Conservation (phyloP, 2,329 filamentous ascomycete species). For the Paraconiothyrium sp. region DNA sequence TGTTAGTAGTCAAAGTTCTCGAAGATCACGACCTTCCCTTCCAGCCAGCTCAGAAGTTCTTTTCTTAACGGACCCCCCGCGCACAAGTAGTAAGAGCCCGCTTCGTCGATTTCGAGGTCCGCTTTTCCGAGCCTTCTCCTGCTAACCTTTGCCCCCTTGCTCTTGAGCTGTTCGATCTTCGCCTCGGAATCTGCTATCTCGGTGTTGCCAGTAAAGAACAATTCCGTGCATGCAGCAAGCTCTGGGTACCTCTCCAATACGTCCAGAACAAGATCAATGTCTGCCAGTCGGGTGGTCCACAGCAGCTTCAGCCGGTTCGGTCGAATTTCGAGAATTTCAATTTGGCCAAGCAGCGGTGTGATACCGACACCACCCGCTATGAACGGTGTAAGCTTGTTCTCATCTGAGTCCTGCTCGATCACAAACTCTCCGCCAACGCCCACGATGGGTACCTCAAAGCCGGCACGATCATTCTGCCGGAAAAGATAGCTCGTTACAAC, state of each 20-base stretch:
- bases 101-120: conserved; percentile 53
- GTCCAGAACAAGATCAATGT: conserved; percentile 71
- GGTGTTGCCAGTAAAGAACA: conserved; percentile 71
- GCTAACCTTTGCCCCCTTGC: conserved; percentile 46
- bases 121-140: conserved; percentile 57
- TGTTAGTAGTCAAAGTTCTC: conserved; percentile 60
- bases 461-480: conserved; percentile 61
- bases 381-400: conserved; percentile 64
- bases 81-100: conserved; percentile 68
- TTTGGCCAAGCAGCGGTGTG: conserved; percentile 79
- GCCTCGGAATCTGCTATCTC: conserved; percentile 33
- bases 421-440: conserved; percentile 77
- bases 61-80: conserved; percentile 62
- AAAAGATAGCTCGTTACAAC: conserved; percentile 73
- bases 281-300: conserved; percentile 72
- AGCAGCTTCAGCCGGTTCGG: conserved; percentile 62
- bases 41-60: conserved; percentile 59
- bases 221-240: conserved; percentile 61
- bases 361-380: conserved; percentile 84
- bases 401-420: conserved; percentile 49
- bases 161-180: conserved; percentile 43
- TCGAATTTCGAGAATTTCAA: conserved; percentile 48
- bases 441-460: conserved; percentile 71
- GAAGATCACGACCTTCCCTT: conserved; percentile 57
- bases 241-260: conserved; percentile 62